phyloP scores from a whole-genome alignment of 1,284 basidiomycete species.

The Boletellus deceptivus region DNA sequence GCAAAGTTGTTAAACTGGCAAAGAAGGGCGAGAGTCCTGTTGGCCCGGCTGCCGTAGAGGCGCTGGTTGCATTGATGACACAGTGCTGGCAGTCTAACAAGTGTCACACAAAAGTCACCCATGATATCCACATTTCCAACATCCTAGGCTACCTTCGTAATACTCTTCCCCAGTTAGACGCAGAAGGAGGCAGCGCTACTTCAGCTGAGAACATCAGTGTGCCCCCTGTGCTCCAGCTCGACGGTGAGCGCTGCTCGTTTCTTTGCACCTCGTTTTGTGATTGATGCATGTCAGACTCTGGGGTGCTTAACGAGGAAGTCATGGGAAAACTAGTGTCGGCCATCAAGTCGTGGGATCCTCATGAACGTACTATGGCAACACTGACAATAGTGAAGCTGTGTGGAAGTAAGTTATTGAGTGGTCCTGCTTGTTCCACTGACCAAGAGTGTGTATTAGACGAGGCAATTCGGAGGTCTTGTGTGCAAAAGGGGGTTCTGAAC shows the following conservation, averaged over 20 bases:
- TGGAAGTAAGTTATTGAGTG: not conserved
- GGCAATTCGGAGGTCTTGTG: not conserved
- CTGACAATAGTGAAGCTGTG: conserved; percentile 9
- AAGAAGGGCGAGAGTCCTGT: not conserved
- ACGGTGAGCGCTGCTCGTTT: not conserved
- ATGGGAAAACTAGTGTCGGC: conserved; percentile 2
- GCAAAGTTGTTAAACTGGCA: not conserved
- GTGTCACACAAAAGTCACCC: not conserved
- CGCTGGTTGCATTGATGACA: not conserved
- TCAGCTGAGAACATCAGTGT: not conserved
- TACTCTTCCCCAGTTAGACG: conserved; percentile 11
- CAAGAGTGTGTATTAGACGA: not conserved
- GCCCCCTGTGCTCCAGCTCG: not conserved
- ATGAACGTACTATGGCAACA: conserved; percentile 4
- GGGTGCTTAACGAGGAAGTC: not conserved
- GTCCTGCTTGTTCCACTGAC: not conserved
- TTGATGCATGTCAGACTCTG: not conserved
- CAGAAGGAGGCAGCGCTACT: not conserved
- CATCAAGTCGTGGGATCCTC: not conserved
- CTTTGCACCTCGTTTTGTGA: not conserved
- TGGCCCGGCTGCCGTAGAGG: conserved; percentile 5
- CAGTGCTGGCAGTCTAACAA: conserved; percentile 5
- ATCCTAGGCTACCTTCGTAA: conserved; percentile 5
- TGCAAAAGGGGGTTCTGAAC: not conserved
- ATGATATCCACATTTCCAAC: conserved; percentile 1